Conservation (phyloP, 139 green algal species). For the Micromonas pusilla region DNA sequence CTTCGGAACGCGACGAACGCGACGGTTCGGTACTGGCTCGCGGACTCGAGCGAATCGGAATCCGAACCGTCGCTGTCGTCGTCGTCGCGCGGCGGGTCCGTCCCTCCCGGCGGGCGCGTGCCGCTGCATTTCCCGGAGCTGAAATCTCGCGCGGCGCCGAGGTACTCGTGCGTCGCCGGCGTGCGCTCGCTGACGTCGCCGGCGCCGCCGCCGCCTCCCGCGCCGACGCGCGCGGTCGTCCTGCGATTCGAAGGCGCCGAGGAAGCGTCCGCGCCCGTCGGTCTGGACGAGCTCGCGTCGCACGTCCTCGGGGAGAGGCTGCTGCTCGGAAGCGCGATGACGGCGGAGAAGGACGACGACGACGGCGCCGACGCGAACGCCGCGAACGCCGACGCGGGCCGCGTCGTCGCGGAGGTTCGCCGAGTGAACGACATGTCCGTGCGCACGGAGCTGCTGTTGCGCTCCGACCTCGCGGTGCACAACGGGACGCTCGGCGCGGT, state of each 20-base stretch:
- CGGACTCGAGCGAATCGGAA: too few species aligned
- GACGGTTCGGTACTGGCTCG: neutral
- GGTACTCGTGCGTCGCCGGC: neutral
- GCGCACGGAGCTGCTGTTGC: neutral
- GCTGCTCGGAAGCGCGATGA: too few species aligned
- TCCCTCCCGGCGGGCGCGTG: neutral
- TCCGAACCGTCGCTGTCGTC: too few species aligned
- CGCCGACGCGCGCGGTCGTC: neutral
- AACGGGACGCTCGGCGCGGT: neutral
- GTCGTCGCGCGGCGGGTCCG: too few species aligned
- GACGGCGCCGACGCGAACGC: too few species aligned
- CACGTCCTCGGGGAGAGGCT: neutral
- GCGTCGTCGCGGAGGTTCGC: neutral
- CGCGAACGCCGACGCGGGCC: neutral
- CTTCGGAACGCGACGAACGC: neutral
- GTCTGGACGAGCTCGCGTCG: neutral
- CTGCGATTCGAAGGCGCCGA: neutral
- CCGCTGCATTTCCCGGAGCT: neutral
- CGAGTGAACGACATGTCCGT: neutral
- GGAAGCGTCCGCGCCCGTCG: neutral
- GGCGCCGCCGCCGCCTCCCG: too few species aligned
- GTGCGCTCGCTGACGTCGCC: neutral
- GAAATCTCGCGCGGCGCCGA: neutral
- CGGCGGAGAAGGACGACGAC: too few species aligned
- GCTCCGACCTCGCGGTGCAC: neutral